Evolutionary conservation across 2,329 filamentous ascomycete genomes (phyloP).

Genomic region (Blumeria graminis): DNA sequence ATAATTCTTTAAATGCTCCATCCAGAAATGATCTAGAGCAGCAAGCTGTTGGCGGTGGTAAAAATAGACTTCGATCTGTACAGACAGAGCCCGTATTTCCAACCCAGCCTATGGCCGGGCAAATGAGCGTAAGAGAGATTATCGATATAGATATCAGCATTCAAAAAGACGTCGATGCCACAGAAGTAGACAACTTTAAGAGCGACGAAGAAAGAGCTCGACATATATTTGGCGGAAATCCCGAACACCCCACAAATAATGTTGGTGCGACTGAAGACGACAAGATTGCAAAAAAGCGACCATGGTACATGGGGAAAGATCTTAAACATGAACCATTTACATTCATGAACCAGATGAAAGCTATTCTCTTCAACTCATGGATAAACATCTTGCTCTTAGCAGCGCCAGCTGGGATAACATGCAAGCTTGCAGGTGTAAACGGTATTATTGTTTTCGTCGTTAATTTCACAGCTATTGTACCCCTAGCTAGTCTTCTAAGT

Average conservation of each 20-base stretch:
- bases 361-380: conserved; percentile 60
- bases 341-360: conserved; percentile 39
- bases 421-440: conserved; percentile 38
- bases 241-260: background rate
- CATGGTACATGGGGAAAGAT: conserved; percentile 16
- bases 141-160: conserved; percentile 5
- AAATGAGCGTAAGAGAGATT: conserved; percentile 3
- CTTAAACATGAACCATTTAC: conserved; percentile 27
- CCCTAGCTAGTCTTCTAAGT: conserved; percentile 63
- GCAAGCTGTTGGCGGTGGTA: background rate
- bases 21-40: conserved; percentile 5
- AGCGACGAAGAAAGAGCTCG: conserved; percentile 5
- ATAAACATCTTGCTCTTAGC: conserved; percentile 63
- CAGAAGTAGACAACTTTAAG: conserved; percentile 4
- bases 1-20: conserved; percentile 6
- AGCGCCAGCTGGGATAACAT: conserved; percentile 55
- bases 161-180: conserved; percentile 1
- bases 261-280: conserved; percentile 3
- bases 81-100: conserved; percentile 8
- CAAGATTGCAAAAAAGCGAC: conserved; percentile 9
- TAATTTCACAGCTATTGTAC: conserved; percentile 86
- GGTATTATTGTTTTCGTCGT: conserved; percentile 52
- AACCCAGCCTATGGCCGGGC: background rate
- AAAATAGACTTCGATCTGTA: conserved; percentile 4
- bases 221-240: background rate